phyloP scores from a whole-genome alignment of 176 grass and related monocot species.

The Rhynchospora pubera region DNA sequence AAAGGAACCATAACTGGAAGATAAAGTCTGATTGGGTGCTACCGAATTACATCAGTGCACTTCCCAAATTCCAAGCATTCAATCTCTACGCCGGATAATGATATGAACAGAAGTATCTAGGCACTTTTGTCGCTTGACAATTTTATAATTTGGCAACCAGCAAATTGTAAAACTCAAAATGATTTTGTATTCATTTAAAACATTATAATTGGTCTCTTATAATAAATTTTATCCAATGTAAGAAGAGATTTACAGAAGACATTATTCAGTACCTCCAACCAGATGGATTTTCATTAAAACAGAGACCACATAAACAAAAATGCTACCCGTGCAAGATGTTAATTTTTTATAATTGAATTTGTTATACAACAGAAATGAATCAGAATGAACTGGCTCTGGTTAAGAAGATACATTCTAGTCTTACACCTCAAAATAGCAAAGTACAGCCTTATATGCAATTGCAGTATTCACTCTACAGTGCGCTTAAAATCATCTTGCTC shows the following conservation, averaged over 20 bases:
- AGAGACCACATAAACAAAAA: not conserved
- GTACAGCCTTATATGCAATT: slow-evolving; percentile 17
- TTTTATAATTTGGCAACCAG: not conserved
- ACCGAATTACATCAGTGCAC: not conserved
- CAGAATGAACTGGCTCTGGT: not conserved
- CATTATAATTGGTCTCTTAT: not conserved
- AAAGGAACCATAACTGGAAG: not conserved
- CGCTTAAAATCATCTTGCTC: not conserved
- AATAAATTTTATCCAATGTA: not conserved
- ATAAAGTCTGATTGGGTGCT: not conserved
- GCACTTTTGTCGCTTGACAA: not conserved
- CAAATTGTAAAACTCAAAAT: not conserved
- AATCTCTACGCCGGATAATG: not conserved
- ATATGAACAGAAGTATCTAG: not conserved
- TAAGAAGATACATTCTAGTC: not conserved
- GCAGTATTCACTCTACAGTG: not conserved
- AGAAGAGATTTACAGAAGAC: not conserved
- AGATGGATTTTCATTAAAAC: not conserved
- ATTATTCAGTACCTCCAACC: not conserved
- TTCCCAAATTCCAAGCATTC: not conserved
- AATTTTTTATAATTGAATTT: slow-evolving; percentile 23
- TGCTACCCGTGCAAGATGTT: not conserved
- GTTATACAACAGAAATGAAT: slow-evolving; percentile 27
- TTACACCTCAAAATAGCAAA: slow-evolving; percentile 13
- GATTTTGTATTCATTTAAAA: not conserved